Percentiles rank a stretch among this genome's conserved stretches.
These are phyloP conservation scores for Aspergillus bertholletiae DNA, from an alignment of 495 filamentous ascomycete genomes.

Conservation along the genomic window DNA sequence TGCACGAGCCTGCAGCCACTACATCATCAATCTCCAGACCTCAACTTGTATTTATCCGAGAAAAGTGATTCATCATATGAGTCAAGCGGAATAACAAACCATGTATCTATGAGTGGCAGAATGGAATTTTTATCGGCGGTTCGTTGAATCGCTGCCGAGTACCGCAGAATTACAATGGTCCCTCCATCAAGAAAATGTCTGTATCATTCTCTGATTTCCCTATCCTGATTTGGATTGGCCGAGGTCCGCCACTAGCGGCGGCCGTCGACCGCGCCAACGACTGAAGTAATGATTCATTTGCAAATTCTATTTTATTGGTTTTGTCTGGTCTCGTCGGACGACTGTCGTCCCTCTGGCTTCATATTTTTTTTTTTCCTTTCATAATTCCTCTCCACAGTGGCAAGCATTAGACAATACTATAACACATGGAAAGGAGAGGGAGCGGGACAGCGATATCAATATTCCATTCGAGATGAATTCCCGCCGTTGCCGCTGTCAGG, in stretches of 20 bases:
- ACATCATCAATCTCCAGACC: constrained; percentile 4
- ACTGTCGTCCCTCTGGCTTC: background rate
- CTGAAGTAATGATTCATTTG: constrained; percentile 1
- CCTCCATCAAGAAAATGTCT: background rate
- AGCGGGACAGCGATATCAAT: too few relatives aligned
- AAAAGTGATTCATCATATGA: constrained; percentile 9
- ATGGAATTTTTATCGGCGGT: background rate
- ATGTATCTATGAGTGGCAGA: background rate
- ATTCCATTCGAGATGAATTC: too few relatives aligned
- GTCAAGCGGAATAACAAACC: constrained; percentile 6
- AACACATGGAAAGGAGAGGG: background rate
- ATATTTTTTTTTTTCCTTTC: background rate
- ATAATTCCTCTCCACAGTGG: background rate
- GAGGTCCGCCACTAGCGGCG: constrained; percentile 1
- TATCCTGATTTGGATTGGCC: constrained; percentile 8
- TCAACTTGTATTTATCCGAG: background rate
- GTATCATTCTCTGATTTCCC: too few relatives aligned
- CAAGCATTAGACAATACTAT: background rate
- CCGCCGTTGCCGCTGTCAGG: background rate
- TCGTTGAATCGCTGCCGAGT: background rate
- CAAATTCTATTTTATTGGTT: background rate
- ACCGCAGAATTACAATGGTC: background rate
- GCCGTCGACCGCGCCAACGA: background rate
- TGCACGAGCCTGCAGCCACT: constrained; percentile 10
- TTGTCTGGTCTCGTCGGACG: background rate